Percentiles rank a stretch among this genome's conserved stretches.
phyloP scores from a whole-genome alignment of 1,284 basidiomycete species.

The Pyrrhoderma lamaoense region DNA sequence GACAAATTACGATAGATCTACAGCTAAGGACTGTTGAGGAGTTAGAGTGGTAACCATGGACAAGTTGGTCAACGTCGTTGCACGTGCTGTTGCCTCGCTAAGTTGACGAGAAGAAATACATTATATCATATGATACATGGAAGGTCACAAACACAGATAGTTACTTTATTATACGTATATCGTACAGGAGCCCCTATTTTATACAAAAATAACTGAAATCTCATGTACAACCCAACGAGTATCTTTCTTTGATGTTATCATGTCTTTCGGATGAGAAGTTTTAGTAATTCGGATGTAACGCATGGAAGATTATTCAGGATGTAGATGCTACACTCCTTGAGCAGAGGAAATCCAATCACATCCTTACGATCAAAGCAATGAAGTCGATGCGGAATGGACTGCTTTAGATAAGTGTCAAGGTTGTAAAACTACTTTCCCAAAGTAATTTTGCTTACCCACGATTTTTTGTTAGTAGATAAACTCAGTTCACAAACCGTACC shows the following conservation, averaged over 20 bases:
- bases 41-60: neutral
- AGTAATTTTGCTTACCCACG: constrained; percentile 36
- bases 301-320: constrained; percentile 18
- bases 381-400: too few relatives aligned
- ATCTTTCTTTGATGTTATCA: constrained; percentile 23
- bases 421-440: too few relatives aligned
- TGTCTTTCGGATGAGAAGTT: neutral
- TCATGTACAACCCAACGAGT: constrained; percentile 40
- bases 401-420: too few relatives aligned
- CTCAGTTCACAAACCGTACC: constrained; percentile 29
- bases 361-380: too few relatives aligned
- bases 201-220: constrained; percentile 33
- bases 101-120: too few relatives aligned
- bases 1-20: neutral
- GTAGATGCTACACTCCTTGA: constrained; percentile 32
- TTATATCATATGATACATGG: too few relatives aligned
- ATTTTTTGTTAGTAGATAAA: constrained; percentile 31
- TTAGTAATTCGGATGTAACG: constrained; percentile 31
- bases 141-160: too few relatives aligned
- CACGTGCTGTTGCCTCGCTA: too few relatives aligned
- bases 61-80: neutral
- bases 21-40: neutral
- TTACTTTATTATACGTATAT: too few relatives aligned
- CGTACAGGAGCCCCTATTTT: too few relatives aligned
- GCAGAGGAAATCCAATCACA: neutral